Evolutionary conservation across 2,329 filamentous ascomycete species (phyloP), one percentile per base, ranked within the genome.

Genomic region (Monilinia fructigena): DNA sequence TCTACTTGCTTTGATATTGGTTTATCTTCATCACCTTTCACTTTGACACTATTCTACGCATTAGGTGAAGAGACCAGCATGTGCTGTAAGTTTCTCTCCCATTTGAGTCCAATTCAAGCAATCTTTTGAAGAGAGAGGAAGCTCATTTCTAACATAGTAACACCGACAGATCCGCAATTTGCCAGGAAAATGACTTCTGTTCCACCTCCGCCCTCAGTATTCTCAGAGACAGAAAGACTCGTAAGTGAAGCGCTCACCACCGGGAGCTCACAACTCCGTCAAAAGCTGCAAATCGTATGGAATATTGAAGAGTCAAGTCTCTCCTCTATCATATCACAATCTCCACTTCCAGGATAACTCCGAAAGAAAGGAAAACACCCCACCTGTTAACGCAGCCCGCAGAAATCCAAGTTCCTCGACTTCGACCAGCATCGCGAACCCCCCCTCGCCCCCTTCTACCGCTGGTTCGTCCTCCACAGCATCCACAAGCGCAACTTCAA

Each of bases 401-500:
- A 60, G 58, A 60, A 53, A 14, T 26, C n/a, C 18, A n/a, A 12
- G 8, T 40, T 35, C 35, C 26, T 42, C 14, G 4, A n/a, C 7
- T 26, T 60, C 28, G 4, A 16, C 18, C 11, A 60, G 14, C 23
- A 60, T 20, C 26, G n/a, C 4, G 63, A 65, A 26, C 31, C n/a
- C 5, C 38, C 45, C 20, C 38, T 59, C 18, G 35, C 48, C 10
- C 38, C 31, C 4, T 65, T 65, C 12, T 65, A 65, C 55, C 63
- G 63, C 31, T 65, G 63, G 63, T 65, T 60, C 12, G 48, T 65
- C 14, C 63, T 65, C 31, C 55, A 65, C 31, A 38, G 48, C 35
- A 65, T 65, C 55, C 63, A 65, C 18, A 65, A 65, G 26, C 63
- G 63, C 20, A 12, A 20, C 16, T 60, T 65, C 18, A 65, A 65